Evolutionary conservation across 345 rosid genomes (phyloP), one percentile per base, ranked within the genome.

Genomic region (Iberis pinnata): DNA sequence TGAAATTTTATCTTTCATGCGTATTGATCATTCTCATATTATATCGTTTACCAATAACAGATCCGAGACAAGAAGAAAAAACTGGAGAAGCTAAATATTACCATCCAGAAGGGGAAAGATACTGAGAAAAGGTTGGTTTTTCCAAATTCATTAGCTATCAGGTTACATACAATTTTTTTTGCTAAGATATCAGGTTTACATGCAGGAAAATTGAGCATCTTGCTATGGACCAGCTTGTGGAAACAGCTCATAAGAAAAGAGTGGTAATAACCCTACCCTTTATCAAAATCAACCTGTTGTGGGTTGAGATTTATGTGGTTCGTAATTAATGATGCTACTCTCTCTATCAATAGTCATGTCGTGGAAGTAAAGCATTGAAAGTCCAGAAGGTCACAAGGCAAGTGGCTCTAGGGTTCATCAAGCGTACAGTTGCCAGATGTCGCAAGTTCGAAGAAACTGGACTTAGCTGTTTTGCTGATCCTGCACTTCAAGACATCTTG

Each of bases 151-250:
- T 19, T 60, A 16, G 47, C 18, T 17, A 35, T 20, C 33, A 39
- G 13, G 39, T 19, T 67, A 33, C 54, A 35, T 14, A 2, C 6
- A 22, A 2, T 24, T 70, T 11, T 43, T 27, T 52, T 35, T 59
- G 63, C 52, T 67, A 24, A 62, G 41, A 16, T 69, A 49, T 45
- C 35, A 27, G 29, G 49, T 56, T 59, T 12, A 33, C 56, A 44
- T 76, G 78, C 87, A 92, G 98, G 78, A 81, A 72, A 37, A 33
- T 75, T 20, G 98, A 83, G 73, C 71, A 75, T 37, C 68, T 70
- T 41, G 98, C 95, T 25, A 78, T 92, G 86, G 80, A 88, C 65
- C 92, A 86, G 60, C 93, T 85, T 65, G 70, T 85, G 47, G 85
- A 88, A 75, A 77, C 78, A 72, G 96, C 96, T 46, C 80, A 83